Evolutionary conservation across 2,329 filamentous ascomycete genomes (phyloP), one percentile per base, ranked within the genome.

Genomic region (Diaporthe sp.): DNA sequence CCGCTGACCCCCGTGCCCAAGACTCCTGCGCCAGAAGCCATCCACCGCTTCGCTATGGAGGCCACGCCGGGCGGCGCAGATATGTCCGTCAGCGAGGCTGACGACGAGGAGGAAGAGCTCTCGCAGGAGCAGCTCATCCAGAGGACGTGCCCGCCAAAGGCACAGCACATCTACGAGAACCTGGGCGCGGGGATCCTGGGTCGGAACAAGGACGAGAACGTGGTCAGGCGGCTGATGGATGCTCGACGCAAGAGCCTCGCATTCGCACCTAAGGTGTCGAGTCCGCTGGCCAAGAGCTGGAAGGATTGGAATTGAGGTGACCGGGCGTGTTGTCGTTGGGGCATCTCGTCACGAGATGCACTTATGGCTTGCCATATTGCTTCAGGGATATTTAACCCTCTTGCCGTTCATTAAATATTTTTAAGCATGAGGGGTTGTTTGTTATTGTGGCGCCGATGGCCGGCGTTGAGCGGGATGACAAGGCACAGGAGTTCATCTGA

Each of bases 171-270:
- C 22, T 83, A 82, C 76, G 77, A 81, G 44, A 83, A 87, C 72
- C 81, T 88, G 68, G 87, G 87, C 17, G 81, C 83, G 7, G 86
- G 86, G 0, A 82, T 90, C 6, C 81, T 91, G 73, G 84, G 83
- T 74, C 84, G 83, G 68, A 86, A 89, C 70, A 90, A 90, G 83
- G 89, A 92, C 79, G 86, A 90, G 79, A 86, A 85, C 28, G 86
- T 94, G 73, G 85, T 91, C 77, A 88, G 90, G 83, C 88, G 92
- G 65, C 85, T 96, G 76, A 91, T 94, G 88, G 91, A 92, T 15
- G 94, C 93, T 0, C 88, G 94, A 76, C 88, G 94, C 76, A 95
- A 94, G 89, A 96, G 93, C 81, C 82, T 95, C 83, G 93, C 94
- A 81, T 95, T 92, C 85, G 93, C 93, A 44, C 94, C 94, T 42